A percentile compares a stretch with the other conserved stretches of the same genome.
phyloP scores from a whole-genome alignment of 2,329 filamentous ascomycete species.

The Botrytis elliptica region DNA sequence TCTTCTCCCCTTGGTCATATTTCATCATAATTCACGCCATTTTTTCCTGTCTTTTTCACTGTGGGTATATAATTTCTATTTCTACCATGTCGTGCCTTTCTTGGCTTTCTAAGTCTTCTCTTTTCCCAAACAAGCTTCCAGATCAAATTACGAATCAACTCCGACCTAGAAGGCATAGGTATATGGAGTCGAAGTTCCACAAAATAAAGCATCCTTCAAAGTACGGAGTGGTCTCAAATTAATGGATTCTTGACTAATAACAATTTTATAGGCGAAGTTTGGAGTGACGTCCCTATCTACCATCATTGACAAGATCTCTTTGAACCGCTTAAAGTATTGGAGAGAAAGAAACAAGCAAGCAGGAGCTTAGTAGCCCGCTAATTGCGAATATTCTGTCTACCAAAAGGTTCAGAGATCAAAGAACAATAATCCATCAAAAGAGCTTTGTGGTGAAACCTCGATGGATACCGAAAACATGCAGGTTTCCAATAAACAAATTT shows the following conservation, averaged over 20 bases:
- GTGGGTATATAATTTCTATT: background rate
- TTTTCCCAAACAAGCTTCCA: background rate
- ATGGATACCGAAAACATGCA: background rate
- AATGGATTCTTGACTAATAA: background rate
- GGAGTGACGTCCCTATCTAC: background rate
- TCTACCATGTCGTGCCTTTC: background rate
- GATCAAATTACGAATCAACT: background rate
- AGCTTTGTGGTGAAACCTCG: accelerated
- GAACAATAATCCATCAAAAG: background rate
- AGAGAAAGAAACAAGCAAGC: background rate
- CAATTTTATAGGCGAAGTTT: background rate
- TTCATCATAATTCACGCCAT: background rate
- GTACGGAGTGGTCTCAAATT: background rate
- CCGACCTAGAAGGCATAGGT: background rate
- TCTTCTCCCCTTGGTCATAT: background rate
- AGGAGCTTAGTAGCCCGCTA: background rate
- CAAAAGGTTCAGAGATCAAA: background rate
- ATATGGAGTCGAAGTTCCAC: background rate
- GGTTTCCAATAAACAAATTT: background rate
- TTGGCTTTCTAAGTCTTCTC: background rate
- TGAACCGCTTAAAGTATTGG: background rate
- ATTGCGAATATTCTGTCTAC: background rate
- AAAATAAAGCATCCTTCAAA: background rate
- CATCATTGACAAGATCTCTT: background rate
- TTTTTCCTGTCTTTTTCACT: background rate